Base-by-base conservation (phyloP, 1,284 basidiomycete species). In the Abortiporus biennis region DNA sequence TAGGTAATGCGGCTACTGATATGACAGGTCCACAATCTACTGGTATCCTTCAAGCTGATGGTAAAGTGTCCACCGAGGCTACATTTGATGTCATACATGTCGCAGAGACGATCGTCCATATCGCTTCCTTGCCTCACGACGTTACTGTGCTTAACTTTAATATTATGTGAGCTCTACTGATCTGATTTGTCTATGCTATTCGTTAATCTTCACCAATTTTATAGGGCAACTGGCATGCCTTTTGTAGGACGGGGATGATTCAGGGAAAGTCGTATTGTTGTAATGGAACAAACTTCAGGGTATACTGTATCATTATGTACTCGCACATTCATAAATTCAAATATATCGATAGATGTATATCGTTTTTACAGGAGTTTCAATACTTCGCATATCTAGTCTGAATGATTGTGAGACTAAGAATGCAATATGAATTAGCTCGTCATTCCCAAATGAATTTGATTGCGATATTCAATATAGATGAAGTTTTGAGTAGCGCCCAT, bases 91-190 rank as follows among this genome's bases (percentile, higher is more conserved):
- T 76, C 3, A 60, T 76, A 44, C 76, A 89, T 53, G 86, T 92
- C 31, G 87, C 78, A 0, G 68, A 78, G 43, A 72, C 80, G 2
- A 63, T 92, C 37, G 79, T 84, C 3, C 78, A 87, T 54, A 73
- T 91, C 44, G 83, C 84, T 1, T 66, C 66, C 24, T 64, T 92
- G 30, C 84, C 85, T 0, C 69, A 71, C 13, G 72, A 79, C 39
- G 81, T 86, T 2, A 80, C 83, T 20, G 74, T 91, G 39, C 70
- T 89, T 32, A 73, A 80, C 24, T 70, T 84, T 54, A 83, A 75
- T 36, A 80, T 90, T 55, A 82, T 89, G 86, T 87, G 52, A 51
- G 84, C 69, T 6, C 4, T 27, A n/a, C 22, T 6, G 15, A n/a
- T 2, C 17, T 30, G 30, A 4, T 24, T 19, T 21, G n/a, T 13